Percentiles rank a stretch among this genome's conserved stretches.
Conservation (phyloP, 2,329 filamentous ascomycete species). For the Grosmannia serpens region DNA sequence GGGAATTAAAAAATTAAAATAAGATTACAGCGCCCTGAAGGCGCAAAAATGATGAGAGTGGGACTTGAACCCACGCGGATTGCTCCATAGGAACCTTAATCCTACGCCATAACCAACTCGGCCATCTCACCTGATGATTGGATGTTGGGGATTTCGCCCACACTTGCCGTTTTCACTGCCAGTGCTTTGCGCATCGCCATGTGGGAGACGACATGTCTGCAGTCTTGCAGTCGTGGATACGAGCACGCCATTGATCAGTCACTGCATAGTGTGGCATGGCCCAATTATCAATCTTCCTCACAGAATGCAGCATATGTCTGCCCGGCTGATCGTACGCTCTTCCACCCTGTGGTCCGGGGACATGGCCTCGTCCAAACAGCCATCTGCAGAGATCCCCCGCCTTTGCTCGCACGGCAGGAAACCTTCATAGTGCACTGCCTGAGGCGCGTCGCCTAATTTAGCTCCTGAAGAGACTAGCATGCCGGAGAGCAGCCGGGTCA, state of each 20-base stretch:
- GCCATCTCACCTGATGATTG: conserved; percentile 13
- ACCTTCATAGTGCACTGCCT: no score
- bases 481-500: not conserved
- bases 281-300: no score
- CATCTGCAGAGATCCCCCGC: no score
- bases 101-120: conserved; percentile 19
- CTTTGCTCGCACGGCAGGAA: no score
- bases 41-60: conserved; percentile 19
- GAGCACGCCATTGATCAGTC: no score
- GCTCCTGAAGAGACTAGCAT: not conserved
- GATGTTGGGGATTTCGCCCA: not conserved
- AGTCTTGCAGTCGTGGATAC: no score
- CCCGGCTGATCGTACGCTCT: not conserved
- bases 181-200: not conserved
- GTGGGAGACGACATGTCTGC: no score
- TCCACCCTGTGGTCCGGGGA: no score
- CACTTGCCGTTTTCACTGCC: not conserved
- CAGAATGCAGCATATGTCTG: not conserved
- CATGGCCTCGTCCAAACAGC: no score
- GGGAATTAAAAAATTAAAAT: not conserved
- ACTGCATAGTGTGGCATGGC: no score
- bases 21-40: not conserved
- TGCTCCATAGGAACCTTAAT: conserved; percentile 18
- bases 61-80: conserved; percentile 28
- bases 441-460: not conserved